phyloP scores from a whole-genome alignment of 2,329 filamentous ascomycete species.

The Sphaerulina musiva region DNA sequence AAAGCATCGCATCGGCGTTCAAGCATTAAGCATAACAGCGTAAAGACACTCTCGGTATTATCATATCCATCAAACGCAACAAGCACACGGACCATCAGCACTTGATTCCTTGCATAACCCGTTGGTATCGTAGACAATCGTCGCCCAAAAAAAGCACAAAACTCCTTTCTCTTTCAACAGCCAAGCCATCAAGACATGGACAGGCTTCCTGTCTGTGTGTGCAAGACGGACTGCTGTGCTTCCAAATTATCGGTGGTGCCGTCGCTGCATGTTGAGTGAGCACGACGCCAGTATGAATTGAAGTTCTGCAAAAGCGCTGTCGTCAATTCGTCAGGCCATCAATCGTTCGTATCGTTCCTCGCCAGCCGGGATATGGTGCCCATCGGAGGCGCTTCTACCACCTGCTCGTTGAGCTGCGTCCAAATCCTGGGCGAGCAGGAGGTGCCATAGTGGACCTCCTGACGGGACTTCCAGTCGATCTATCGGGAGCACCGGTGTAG shows the following conservation, averaged over 20 bases:
- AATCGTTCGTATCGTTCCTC: slow-evolving; percentile 5
- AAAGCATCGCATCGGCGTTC: not conserved
- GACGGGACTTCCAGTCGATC: slow-evolving; percentile 31
- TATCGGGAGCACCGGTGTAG: slow-evolving; percentile 22
- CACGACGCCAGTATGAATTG: not conserved
- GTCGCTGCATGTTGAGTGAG: not conserved
- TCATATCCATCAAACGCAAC: slow-evolving; percentile 6
- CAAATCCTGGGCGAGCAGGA: slow-evolving; percentile 26
- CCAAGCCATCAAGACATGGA: not conserved
- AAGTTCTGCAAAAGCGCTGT: slow-evolving; percentile 8
- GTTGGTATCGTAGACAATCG: slow-evolving; percentile 9
- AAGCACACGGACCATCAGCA: slow-evolving; percentile 10
- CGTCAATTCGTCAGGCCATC: slow-evolving; percentile 15
- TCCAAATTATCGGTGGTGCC: not conserved
- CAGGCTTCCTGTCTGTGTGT: not conserved
- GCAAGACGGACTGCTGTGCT: not conserved
- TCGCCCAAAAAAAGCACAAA: not conserved
- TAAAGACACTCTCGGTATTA: slow-evolving; percentile 4
- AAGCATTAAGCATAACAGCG: slow-evolving; percentile 1
- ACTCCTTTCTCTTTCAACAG: not conserved
- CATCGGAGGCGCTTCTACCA: slow-evolving; percentile 23
- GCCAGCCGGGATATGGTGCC: slow-evolving; percentile 2
- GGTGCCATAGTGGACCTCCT: slow-evolving; percentile 27
- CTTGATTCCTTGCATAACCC: slow-evolving; percentile 11
- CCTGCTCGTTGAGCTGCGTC: slow-evolving; percentile 29